These are phyloP conservation scores for Ogataea hybrid DNA, from an alignment of 1,139 yeast species.

Conservation along the genomic window DNA sequence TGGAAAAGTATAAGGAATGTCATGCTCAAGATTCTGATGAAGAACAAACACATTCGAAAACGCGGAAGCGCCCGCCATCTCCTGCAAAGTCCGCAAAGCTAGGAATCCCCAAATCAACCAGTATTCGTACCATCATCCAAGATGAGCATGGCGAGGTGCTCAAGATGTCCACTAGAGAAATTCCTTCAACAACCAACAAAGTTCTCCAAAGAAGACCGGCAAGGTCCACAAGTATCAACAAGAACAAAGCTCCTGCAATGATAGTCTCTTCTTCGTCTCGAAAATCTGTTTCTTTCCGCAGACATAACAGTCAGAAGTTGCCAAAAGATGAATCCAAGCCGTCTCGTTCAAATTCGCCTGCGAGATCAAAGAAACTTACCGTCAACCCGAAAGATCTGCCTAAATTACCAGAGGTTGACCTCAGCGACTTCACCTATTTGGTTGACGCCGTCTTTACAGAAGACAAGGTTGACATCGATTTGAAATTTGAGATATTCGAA, in stretches of 20 bases:
- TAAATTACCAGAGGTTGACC: constrained; percentile 27
- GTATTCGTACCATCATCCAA: constrained; percentile 44
- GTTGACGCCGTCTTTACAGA: constrained; percentile 32
- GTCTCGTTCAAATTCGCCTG: not conserved
- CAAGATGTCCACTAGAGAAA: constrained; percentile 29
- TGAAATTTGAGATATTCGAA: constrained; percentile 1
- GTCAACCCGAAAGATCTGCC: constrained; percentile 25
- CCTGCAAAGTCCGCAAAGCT: constrained; percentile 6
- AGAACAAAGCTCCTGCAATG: constrained; percentile 26
- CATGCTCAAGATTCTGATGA: constrained; percentile 29
- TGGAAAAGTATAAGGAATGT: constrained; percentile 52
- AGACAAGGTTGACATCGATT: constrained; percentile 2
- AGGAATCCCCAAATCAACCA: constrained; percentile 39
- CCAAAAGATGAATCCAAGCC: not conserved
- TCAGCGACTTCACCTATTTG: constrained; percentile 31
- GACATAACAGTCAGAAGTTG: constrained; percentile 1
- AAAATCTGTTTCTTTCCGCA: constrained; percentile 37
- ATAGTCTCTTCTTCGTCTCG: constrained; percentile 38
- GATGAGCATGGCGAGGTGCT: constrained; percentile 37
- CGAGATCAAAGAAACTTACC: constrained; percentile 6
- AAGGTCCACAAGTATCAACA: constrained; percentile 17
- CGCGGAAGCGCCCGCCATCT: constrained; percentile 9
- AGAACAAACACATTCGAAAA: constrained; percentile 2
- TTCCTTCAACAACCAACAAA: constrained; percentile 12
- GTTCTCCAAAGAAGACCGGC: constrained; percentile 1